These are phyloP conservation scores for Pleurotus tuoliensis DNA, from an alignment of 768 basidiomycete species.

Conservation along the genomic window DNA sequence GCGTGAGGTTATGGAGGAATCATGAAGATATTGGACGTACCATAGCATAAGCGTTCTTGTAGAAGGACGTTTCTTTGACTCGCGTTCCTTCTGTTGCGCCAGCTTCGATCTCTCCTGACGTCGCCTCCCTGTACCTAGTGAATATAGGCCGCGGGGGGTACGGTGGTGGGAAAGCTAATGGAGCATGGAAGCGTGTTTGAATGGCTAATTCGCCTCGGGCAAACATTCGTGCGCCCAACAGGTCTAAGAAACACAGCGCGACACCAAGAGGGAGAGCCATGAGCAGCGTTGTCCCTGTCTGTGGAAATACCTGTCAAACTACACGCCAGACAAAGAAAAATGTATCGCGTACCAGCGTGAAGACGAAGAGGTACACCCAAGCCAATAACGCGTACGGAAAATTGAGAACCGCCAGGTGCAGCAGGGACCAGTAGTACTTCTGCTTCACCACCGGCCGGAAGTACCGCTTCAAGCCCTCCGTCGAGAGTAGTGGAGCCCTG, in stretches of 20 bases:
- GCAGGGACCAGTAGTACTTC: conserved; percentile 61
- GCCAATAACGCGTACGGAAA: conserved; percentile 76
- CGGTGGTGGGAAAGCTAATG: conserved; percentile 58
- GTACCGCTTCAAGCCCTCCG: conserved; percentile 47
- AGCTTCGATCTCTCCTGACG: conserved; percentile 38
- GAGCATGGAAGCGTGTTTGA: conserved; percentile 67
- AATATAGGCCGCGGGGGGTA: conserved; percentile 75
- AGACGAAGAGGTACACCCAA: conserved; percentile 78
- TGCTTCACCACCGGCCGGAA: conserved; percentile 55
- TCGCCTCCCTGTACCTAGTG: conserved; percentile 53
- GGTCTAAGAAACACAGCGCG: conserved; percentile 71
- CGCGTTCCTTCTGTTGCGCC: conserved; percentile 42
- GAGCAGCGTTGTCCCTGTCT: conserved; percentile 80
- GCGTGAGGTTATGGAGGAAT: not conserved
- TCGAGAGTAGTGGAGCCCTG: conserved; percentile 23
- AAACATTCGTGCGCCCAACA: conserved; percentile 69
- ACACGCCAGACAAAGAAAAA: not conserved
- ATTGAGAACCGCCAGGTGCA: conserved; percentile 71
- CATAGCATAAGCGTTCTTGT: conserved; percentile 80
- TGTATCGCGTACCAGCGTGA: conserved; percentile 63
- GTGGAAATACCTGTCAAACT: not conserved
- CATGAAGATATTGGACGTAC: conserved; percentile 32
- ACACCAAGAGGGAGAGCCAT: conserved; percentile 76
- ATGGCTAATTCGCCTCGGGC: conserved; percentile 71
- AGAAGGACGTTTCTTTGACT: conserved; percentile 67